A percentile compares a stretch with the other conserved stretches of the same genome.
Conservation (phyloP, 257 asterid genomes). For the Ilex aquifolium region DNA sequence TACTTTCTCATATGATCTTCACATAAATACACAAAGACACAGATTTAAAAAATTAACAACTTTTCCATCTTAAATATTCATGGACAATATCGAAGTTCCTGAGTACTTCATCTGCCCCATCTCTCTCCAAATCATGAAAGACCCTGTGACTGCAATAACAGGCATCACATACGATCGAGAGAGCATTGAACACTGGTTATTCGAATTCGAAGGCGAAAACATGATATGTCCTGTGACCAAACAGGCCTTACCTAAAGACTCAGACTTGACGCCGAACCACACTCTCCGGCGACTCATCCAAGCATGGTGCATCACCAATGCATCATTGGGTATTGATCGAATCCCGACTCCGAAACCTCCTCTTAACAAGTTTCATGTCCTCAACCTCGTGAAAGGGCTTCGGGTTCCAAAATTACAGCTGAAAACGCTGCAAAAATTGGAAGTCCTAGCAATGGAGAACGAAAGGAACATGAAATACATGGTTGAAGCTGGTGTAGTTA, state of each 20-base stretch:
- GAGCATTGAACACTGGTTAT: constrained; percentile 51
- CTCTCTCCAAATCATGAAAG: constrained; percentile 61
- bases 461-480: constrained; percentile 24
- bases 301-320: constrained; percentile 39
- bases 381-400: constrained; percentile 29
- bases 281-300: constrained; percentile 50
- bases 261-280: constrained; percentile 54
- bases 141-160: constrained; percentile 49
- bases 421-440: constrained; percentile 30
- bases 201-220: constrained; percentile 13
- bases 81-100: constrained; percentile 46
- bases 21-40: too few species aligned
- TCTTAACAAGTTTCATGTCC: constrained; percentile 11
- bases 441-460: constrained; percentile 28
- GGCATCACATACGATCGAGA: constrained; percentile 71
- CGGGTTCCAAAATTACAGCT: constrained; percentile 11
- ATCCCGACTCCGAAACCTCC: constrained; percentile 33
- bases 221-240: constrained; percentile 58
- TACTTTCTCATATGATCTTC: too few species aligned
- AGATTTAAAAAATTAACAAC: background rate
- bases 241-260: constrained; percentile 24
- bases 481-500: constrained; percentile 30
- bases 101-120: constrained; percentile 58
- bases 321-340: constrained; percentile 15
- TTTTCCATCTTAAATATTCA: background rate